Conservation (phyloP, 345 rosid genomes). For the Syzygium aqueum region DNA sequence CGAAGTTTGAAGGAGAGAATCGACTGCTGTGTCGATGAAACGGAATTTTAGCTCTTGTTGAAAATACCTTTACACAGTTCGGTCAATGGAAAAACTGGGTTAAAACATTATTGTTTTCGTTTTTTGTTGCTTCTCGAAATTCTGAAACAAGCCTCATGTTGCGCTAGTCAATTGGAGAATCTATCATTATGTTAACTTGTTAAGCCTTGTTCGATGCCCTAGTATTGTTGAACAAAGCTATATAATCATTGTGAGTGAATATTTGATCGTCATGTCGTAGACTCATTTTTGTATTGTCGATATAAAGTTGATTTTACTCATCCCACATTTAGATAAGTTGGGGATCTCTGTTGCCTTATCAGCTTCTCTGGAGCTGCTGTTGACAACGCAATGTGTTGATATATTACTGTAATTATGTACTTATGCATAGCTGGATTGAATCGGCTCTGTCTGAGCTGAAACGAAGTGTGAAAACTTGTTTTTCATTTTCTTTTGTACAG, state of each 20-base stretch:
- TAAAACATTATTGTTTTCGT: neutral
- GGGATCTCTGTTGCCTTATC: neutral
- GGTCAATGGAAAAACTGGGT: neutral
- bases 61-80: neutral
- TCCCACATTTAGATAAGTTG: neutral
- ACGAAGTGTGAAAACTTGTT: neutral
- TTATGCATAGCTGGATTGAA: neutral
- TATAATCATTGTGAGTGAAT: neutral
- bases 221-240: neutral
- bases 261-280: neutral
- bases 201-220: neutral
- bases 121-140: neutral
- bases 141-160: neutral
- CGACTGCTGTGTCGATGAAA: neutral
- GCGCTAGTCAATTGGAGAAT: neutral
- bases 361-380: neutral
- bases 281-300: neutral
- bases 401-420: neutral
- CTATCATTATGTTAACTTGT: neutral
- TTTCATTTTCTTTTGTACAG: neutral
- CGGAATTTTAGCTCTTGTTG: neutral
- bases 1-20: neutral
- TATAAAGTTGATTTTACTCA: neutral
- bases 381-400: neutral
- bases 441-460: neutral